Conservation (phyloP, 192 early-diverging fungal genomes). For the Bifiguratus adelaidae region DNA sequence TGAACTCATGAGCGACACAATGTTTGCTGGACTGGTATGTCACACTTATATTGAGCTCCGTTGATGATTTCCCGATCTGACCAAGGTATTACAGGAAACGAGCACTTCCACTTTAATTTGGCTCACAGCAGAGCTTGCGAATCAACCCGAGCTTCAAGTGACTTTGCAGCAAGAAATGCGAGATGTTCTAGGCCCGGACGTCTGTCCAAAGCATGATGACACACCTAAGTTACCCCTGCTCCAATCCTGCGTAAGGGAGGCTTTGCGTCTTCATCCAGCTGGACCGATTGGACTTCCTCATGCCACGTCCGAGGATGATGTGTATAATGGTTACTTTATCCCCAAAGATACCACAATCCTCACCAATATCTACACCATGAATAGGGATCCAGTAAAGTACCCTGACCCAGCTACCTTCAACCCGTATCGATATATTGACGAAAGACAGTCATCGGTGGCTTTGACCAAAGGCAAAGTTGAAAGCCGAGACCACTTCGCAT, state of each 20-base stretch:
- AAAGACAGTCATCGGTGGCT: not conserved
- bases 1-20: too few species aligned
- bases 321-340: constrained; percentile 15
- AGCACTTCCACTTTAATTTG: constrained; percentile 7
- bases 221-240: constrained; percentile 6
- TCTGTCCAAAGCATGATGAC: not conserved
- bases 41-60: too few species aligned
- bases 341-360: not conserved
- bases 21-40: too few species aligned
- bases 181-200: not conserved
- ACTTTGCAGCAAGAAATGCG: not conserved
- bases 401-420: not conserved
- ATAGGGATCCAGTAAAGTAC: not conserved
- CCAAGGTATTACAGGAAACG: too few species aligned
- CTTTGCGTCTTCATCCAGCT: constrained; percentile 14
- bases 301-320: constrained; percentile 12
- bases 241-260: constrained; percentile 19
- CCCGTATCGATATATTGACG: constrained; percentile 5
- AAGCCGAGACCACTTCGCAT: not conserved
- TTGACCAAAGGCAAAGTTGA: not conserved
- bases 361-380: not conserved
- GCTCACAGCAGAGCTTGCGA: constrained; percentile 3
- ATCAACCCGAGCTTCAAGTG: constrained; percentile 9
- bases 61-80: too few species aligned
- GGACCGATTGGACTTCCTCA: constrained; percentile 18